A percentile compares a stretch with the other conserved stretches of the same genome.
Conservation (phyloP, 2,329 filamentous ascomycete species). For the Dothideomycetes sp. region DNA sequence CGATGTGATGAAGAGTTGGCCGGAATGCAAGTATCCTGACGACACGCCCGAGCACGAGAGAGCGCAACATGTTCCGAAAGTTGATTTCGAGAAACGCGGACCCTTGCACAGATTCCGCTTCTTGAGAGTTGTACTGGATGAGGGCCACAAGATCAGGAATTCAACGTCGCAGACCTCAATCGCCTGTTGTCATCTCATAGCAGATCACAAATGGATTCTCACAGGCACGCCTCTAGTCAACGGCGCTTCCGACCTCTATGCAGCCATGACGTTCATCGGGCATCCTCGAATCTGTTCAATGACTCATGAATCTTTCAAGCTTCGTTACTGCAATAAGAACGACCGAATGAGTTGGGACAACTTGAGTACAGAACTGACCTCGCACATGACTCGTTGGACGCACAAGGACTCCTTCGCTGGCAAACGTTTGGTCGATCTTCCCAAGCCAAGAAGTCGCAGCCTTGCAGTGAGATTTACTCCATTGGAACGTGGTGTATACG, state of each 20-base stretch:
- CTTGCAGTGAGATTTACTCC: slow-evolving; percentile 41
- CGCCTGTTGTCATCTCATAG: slow-evolving; percentile 36
- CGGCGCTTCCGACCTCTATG: slow-evolving; percentile 25
- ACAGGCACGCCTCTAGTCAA: slow-evolving; percentile 36
- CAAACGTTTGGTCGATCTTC: slow-evolving; percentile 46
- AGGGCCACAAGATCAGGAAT: slow-evolving; percentile 50
- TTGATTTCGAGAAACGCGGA: slow-evolving; percentile 27
- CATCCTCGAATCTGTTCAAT: neutral
- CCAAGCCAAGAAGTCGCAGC: slow-evolving; percentile 37
- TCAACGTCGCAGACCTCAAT: slow-evolving; percentile 31
- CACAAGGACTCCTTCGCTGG: slow-evolving; percentile 46
- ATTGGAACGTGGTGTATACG: slow-evolving; percentile 45
- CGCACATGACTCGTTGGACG: slow-evolving; percentile 48
- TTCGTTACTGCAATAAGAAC: neutral
- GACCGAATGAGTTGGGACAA: neutral
- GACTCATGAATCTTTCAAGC: slow-evolving; percentile 1
- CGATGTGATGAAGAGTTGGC: slow-evolving; percentile 32
- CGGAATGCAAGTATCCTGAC: neutral
- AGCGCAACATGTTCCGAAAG: slow-evolving; percentile 30
- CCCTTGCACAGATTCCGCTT: slow-evolving; percentile 34
- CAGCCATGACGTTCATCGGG: slow-evolving; percentile 37
- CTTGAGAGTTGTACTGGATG: slow-evolving; percentile 48
- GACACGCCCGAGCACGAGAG: slow-evolving; percentile 22
- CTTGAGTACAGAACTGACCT: neutral
- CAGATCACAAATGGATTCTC: slow-evolving; percentile 34